These are phyloP conservation scores for Suillus weaverae DNA, from an alignment of 768 basidiomycete genomes.

Conservation along the genomic window DNA sequence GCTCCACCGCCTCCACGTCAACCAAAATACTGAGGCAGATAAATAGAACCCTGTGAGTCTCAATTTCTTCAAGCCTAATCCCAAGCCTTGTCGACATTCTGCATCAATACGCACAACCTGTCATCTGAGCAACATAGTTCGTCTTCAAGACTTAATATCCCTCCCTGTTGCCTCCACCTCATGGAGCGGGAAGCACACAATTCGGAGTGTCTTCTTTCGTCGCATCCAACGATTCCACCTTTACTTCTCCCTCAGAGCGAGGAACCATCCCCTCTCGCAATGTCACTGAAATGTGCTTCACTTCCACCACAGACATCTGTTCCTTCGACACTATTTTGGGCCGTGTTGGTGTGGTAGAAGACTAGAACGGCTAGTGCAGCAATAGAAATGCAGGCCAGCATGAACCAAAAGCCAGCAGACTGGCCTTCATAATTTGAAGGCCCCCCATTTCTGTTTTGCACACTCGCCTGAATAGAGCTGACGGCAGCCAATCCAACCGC, in stretches of 20 bases:
- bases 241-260: not conserved
- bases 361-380: constrained; percentile 13
- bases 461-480: constrained; percentile 7
- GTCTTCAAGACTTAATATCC: not conserved
- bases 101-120: not conserved
- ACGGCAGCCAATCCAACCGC: constrained; percentile 48
- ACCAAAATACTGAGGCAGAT: not conserved
- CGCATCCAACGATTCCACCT: not conserved
- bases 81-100: not conserved
- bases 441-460: constrained; percentile 18
- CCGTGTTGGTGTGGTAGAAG: not conserved
- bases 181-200: not conserved
- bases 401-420: constrained; percentile 40
- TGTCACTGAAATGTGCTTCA: not conserved
- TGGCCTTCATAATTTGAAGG: constrained; percentile 33
- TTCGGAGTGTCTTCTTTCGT: not conserved
- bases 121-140: not conserved
- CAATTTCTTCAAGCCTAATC: not conserved
- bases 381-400: constrained; percentile 31
- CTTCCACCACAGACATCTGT: not conserved
- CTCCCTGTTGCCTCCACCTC: not conserved
- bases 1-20: not conserved
- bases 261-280: not conserved
- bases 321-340: too few relatives aligned
- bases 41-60: not conserved